Conservation (phyloP, 2,329 filamentous ascomycete genomes). For the Pyrenophora seminiperda region DNA sequence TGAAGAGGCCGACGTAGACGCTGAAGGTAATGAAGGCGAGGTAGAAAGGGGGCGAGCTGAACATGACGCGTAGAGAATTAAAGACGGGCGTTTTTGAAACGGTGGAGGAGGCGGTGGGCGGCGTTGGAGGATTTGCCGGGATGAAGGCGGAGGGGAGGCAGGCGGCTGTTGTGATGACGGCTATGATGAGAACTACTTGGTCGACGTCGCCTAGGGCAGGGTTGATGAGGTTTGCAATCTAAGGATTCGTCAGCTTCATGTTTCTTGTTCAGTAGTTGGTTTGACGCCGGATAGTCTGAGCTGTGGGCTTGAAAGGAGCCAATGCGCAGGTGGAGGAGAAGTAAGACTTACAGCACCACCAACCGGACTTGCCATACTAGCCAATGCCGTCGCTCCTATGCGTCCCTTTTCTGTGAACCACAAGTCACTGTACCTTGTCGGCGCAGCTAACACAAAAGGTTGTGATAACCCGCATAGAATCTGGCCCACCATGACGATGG, state of each 20-base stretch:
- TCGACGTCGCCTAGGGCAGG: slow-evolving; percentile 79
- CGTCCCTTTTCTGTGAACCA: slow-evolving; percentile 90
- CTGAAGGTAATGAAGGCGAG: slow-evolving; percentile 80
- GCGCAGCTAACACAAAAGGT: slow-evolving; percentile 87
- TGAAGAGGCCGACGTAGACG: slow-evolving; percentile 91
- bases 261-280: neutral
- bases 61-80: slow-evolving; percentile 55
- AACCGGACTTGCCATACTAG: slow-evolving; percentile 85
- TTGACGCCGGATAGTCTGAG: too few relatives aligned
- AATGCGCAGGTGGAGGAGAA: neutral
- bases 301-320: neutral
- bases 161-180: slow-evolving; percentile 76
- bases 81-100: slow-evolving; percentile 60
- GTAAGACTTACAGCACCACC: slow-evolving; percentile 71
- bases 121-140: slow-evolving; percentile 75
- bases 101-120: slow-evolving; percentile 70
- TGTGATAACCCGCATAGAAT: slow-evolving; percentile 88
- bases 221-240: slow-evolving; percentile 77
- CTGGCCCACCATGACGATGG: slow-evolving; percentile 86
- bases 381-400: slow-evolving; percentile 83
- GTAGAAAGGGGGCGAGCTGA: slow-evolving; percentile 73
- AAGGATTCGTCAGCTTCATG: slow-evolving; percentile 5
- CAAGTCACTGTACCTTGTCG: slow-evolving; percentile 87
- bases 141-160: slow-evolving; percentile 81
- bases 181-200: slow-evolving; percentile 80